A percentile compares a stretch with the other conserved stretches of the same genome.
These are phyloP conservation scores for Penicillium sp. DNA, from an alignment of 2,329 filamentous ascomycete genomes.

Conservation along the genomic window DNA sequence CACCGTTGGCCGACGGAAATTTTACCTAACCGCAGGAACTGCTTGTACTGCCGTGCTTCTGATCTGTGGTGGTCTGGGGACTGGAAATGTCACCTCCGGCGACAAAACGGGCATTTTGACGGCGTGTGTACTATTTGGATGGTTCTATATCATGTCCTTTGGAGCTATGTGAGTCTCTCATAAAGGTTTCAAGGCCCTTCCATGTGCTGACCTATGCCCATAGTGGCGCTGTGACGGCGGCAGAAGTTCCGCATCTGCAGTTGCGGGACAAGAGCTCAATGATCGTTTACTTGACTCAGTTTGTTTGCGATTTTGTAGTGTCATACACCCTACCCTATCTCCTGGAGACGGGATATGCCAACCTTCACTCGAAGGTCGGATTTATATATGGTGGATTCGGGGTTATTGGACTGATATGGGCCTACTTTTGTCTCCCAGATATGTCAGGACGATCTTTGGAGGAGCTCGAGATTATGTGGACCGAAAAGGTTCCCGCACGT, in stretches of 20 bases:
- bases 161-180: constrained; percentile 1
- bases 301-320: constrained; percentile 6
- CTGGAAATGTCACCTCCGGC: neutral
- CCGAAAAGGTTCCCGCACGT: neutral
- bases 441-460: neutral
- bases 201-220: neutral
- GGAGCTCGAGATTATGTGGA: neutral
- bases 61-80: constrained; percentile 8
- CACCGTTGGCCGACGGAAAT: constrained; percentile 5
- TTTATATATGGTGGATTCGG: neutral
- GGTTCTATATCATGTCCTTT: constrained; percentile 7
- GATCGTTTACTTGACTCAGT: constrained; percentile 6
- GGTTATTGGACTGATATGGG: neutral
- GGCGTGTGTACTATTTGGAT: constrained; percentile 1
- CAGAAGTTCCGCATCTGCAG: constrained; percentile 8
- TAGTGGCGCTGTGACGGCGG: constrained; percentile 6
- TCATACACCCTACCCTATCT: neutral
- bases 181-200: neutral
- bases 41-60: constrained; percentile 9
- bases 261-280: constrained; percentile 9
- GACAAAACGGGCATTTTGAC: constrained; percentile 5
- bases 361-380: neutral
- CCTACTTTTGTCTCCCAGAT: neutral
- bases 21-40: constrained; percentile 12
- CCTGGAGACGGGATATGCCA: neutral